Conservation (phyloP, 352 stramenopile genomes). For the Phytophthora meadii region DNA sequence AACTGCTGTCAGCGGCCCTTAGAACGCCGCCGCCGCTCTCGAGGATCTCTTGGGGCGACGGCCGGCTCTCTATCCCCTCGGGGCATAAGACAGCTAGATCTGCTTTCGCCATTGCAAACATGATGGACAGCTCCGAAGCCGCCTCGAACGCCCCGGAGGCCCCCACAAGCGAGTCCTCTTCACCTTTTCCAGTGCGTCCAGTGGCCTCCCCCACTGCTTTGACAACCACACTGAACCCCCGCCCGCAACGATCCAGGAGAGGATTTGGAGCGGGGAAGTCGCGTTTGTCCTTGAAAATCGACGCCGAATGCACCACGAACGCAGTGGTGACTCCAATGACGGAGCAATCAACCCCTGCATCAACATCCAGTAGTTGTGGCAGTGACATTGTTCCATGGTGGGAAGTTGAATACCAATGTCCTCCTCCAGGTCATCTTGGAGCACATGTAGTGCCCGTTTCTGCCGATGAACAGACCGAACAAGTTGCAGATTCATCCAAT, state of each 20-base stretch:
- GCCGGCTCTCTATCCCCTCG: conserved; percentile 15
- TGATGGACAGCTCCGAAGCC: conserved; percentile 28
- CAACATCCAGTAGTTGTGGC: conserved; percentile 40
- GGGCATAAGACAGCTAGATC: conserved; percentile 21
- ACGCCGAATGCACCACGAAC: conserved; percentile 27
- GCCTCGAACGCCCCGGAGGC: conserved; percentile 3
- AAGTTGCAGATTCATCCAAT: background rate
- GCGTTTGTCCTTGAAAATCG: conserved; percentile 39
- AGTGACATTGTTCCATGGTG: conserved; percentile 55
- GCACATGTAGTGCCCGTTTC: conserved; percentile 57
- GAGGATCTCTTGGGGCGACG: conserved; percentile 35
- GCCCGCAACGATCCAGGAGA: conserved; percentile 25
- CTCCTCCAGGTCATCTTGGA: conserved; percentile 56
- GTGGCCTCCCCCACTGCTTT: conserved; percentile 10
- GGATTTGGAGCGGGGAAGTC: conserved; percentile 32
- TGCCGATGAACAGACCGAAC: conserved; percentile 16
- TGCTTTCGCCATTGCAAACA: conserved; percentile 15
- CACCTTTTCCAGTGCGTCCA: conserved; percentile 18
- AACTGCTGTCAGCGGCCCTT: conserved; percentile 34
- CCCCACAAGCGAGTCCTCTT: background rate
- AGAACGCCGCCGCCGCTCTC: conserved; percentile 17
- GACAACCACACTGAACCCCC: conserved; percentile 21
- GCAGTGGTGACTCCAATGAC: conserved; percentile 11
- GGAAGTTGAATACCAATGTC: conserved; percentile 66
- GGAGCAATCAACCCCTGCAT: conserved; percentile 36